Conservation (phyloP, 495 filamentous ascomycete genomes). For the Aspergillus affinis region DNA sequence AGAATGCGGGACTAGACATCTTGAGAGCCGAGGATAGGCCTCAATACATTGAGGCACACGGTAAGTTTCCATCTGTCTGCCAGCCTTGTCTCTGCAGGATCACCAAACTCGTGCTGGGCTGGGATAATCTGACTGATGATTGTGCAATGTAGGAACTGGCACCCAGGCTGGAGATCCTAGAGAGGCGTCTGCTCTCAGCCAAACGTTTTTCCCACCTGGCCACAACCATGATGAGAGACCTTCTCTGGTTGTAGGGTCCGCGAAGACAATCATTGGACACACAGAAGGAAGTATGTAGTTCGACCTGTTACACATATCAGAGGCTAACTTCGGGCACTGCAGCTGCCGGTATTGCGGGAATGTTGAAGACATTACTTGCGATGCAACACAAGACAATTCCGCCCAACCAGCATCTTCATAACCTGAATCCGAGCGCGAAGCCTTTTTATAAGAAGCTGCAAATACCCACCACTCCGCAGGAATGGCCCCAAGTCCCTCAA, state of each 20-base stretch:
- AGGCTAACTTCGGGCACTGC: slow-evolving; percentile 1
- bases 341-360: slow-evolving; percentile 27
- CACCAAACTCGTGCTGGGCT: too few species aligned
- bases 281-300: slow-evolving; percentile 36
- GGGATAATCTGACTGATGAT: too few species aligned
- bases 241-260: slow-evolving; percentile 47
- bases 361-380: slow-evolving; percentile 34
- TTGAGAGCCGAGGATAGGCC: slow-evolving; percentile 11
- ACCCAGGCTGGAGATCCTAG: slow-evolving; percentile 32
- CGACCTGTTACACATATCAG: slow-evolving; percentile 1
- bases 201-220: slow-evolving; percentile 6
- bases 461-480: background rate
- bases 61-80: too few species aligned
- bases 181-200: slow-evolving; percentile 24
- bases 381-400: slow-evolving; percentile 48
- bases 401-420: slow-evolving; percentile 52
- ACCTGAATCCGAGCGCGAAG: slow-evolving; percentile 36
- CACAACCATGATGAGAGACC: background rate
- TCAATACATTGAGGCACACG: slow-evolving; percentile 37
- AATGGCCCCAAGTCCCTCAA: background rate
- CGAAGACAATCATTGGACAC: slow-evolving; percentile 59
- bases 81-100: too few species aligned
- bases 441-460: background rate
- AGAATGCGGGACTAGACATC: slow-evolving; percentile 26
- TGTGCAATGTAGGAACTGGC: slow-evolving; percentile 22